Conservation (phyloP, 257 asterid genomes). For the Ophiorrhiza pumila region DNA sequence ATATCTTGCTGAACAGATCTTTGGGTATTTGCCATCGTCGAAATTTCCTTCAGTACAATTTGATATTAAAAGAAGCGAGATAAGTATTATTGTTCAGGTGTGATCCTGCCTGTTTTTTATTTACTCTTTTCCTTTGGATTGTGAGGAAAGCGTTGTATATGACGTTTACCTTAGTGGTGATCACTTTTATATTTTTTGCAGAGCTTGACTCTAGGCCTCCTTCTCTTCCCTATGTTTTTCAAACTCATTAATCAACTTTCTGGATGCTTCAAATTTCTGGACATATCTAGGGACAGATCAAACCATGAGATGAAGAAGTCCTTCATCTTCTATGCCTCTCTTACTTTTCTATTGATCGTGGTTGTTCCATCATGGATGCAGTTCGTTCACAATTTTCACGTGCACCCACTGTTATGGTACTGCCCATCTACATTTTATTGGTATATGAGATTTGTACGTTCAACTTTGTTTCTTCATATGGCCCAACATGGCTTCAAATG, state of each 20-base stretch:
- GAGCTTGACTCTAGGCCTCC: conserved; percentile 78
- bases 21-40: conserved; percentile 35
- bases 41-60: conserved; percentile 26
- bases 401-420: conserved; percentile 81
- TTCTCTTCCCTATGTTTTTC: conserved; percentile 61
- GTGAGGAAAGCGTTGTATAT: not conserved
- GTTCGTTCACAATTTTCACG: conserved; percentile 60
- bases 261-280: conserved; percentile 34
- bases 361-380: conserved; percentile 90
- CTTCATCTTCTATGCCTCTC: conserved; percentile 52
- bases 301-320: conserved; percentile 53
- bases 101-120: conserved; percentile 18
- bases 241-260: conserved; percentile 41
- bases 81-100: conserved; percentile 89
- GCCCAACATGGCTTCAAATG: not conserved
- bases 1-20: conserved; percentile 44
- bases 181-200: conserved; percentile 34
- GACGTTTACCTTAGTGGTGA: not conserved
- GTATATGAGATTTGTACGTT: not conserved
- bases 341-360: conserved; percentile 41
- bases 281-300: conserved; percentile 26
- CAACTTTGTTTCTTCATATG: not conserved
- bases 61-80: conserved; percentile 66
- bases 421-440: not conserved
- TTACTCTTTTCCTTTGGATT: not conserved